Evolutionary conservation across 441 rosid species (phyloP).

Genomic region (Croton laevigatus): DNA sequence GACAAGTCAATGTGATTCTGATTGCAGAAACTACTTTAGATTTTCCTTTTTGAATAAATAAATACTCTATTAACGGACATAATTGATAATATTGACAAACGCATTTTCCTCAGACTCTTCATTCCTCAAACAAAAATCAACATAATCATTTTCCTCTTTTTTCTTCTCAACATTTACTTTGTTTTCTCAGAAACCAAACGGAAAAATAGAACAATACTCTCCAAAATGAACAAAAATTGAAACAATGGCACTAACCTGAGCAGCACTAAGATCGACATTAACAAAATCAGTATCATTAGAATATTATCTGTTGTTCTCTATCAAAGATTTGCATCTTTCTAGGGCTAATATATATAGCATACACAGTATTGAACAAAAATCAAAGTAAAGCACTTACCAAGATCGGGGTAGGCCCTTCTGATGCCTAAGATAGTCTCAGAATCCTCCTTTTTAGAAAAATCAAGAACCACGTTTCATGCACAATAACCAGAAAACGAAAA

Average conservation of each 20-base stretch:
- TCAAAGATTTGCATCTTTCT: too few relatives aligned
- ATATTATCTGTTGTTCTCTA: too few relatives aligned
- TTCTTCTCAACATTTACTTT: neutral
- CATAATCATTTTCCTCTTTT: neutral
- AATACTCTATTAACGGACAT: neutral
- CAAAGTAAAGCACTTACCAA: too few relatives aligned
- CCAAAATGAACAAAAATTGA: neutral
- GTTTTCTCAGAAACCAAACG: neutral
- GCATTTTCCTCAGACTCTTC: slow-evolving; percentile 2
- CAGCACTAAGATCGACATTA: slow-evolving; percentile 39
- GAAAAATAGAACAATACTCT: slow-evolving; percentile 1
- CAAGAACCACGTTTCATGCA: too few relatives aligned
- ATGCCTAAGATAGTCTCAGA: too few relatives aligned
- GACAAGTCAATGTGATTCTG: neutral
- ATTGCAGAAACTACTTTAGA: too few relatives aligned
- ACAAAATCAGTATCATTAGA: slow-evolving; percentile 36
- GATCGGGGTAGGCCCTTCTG: too few relatives aligned
- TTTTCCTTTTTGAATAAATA: neutral
- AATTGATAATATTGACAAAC: neutral
- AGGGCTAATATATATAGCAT: too few relatives aligned
- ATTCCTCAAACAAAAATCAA: neutral
- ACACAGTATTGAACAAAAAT: too few relatives aligned
- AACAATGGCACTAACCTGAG: slow-evolving; percentile 53
- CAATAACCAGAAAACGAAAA: too few relatives aligned
- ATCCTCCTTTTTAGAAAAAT: too few relatives aligned